Base-by-base conservation (phyloP, 306 rosid genomes). In the Rosa multiflora region DNA sequence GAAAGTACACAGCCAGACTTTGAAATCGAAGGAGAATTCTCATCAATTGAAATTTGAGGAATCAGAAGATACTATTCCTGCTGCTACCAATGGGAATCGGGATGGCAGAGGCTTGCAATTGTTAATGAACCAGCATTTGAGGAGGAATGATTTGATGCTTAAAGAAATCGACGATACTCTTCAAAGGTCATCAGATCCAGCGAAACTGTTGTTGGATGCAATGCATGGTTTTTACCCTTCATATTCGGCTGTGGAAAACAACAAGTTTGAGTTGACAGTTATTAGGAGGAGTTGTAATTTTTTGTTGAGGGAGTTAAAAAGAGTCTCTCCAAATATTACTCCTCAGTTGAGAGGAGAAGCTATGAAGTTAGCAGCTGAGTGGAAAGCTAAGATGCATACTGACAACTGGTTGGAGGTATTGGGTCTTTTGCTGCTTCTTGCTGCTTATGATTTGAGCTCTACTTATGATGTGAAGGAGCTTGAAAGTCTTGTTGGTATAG, bases 341-440 rank as follows among this genome's bases (percentile, higher is more conserved):
- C 77, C 80, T 79, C 83, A 76, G 39, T 81, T 81, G 76, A 83
- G 79, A 72, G 82, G 75, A 79, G 85, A 81, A 71, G 88, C 89
- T 79, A 43, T 53, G 59, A 77, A 70, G 80, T 76, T 87, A 43
- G 90, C 89, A 10, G 75, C 39, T 64, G 79, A 74, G 53, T 89
- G 92, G 92, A 82, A 82, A 61, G 82, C 72, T 42, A 85, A 77
- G 71, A 73, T 85, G 81, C 72, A 53, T 21, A 17, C 66, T 59
- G 83, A 76, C 5, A 71, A 77, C 37, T 32, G 61, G 39, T 63
- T 83, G 74, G 92, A 83, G 40, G 89, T 83, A 8, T 67, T 87
- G 78, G 86, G 86, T 66, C 83, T 89, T 74, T 72, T 89, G 80
- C 85, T 83, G 73, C 81, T 89, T 37, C 70, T 89, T n/a, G 86